These are phyloP conservation scores for Lachancea mirantina DNA, from an alignment of 805 yeast genomes.

Conservation along the genomic window DNA sequence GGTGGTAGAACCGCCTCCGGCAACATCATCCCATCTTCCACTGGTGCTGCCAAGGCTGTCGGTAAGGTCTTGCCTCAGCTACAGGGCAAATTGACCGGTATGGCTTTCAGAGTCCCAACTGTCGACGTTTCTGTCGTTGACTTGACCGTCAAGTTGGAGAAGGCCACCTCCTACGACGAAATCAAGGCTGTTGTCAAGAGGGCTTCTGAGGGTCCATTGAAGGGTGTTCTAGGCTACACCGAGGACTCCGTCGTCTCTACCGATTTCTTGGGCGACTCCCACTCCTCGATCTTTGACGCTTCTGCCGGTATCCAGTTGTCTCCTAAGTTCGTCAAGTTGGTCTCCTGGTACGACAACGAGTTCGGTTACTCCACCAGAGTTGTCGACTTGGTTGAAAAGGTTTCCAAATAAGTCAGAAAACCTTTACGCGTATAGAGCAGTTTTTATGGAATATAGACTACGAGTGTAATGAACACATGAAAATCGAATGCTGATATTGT, in stretches of 20 bases:
- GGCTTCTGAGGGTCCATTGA: conserved; percentile 52
- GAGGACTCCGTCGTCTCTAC: conserved; percentile 65
- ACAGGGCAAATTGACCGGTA: conserved; percentile 68
- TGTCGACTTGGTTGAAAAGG: conserved; percentile 61
- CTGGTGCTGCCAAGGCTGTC: conserved; percentile 74
- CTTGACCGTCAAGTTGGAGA: conserved; percentile 57
- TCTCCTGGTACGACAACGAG: conserved; percentile 70
- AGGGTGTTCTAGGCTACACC: conserved; percentile 63
- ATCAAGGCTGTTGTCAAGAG: conserved; percentile 52
- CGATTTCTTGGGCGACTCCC: conserved; percentile 56
- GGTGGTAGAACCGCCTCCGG: conserved; percentile 75
- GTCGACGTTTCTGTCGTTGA: conserved; percentile 68
- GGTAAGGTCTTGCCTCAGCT: conserved; percentile 67
- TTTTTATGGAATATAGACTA: too few relatives aligned
- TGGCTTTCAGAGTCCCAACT: conserved; percentile 70
- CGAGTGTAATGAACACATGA: too few relatives aligned
- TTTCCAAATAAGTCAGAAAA: conserved; percentile 45
- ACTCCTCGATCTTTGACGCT: conserved; percentile 63
- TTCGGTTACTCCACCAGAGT: conserved; percentile 38
- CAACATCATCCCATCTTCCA: conserved; percentile 68
- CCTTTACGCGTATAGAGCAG: too few relatives aligned
- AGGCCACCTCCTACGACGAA: conserved; percentile 54
- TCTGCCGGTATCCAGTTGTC: conserved; percentile 64
- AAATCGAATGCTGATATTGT: too few relatives aligned
- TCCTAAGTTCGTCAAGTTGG: conserved; percentile 62